Evolutionary conservation across 352 stramenopile species (phyloP).

Genomic region (Phytophthora aleatoria): DNA sequence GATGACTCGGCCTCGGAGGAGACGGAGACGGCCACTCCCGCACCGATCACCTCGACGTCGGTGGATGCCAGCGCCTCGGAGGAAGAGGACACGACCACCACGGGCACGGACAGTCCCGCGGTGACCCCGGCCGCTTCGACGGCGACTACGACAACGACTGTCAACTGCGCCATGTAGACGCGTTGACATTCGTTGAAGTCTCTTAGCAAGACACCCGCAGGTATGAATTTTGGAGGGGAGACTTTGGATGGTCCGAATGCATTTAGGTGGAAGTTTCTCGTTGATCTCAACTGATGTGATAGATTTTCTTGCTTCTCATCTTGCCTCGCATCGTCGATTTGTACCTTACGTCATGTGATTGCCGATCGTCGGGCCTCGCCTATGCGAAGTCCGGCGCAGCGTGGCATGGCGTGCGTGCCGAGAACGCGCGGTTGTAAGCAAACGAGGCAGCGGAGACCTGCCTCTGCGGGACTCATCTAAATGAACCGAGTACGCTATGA

Average conservation of each 20-base stretch:
- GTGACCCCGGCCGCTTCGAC: constrained; percentile 27
- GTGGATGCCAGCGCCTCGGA: constrained; percentile 21
- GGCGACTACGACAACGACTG: constrained; percentile 24
- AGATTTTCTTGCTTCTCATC: constrained; percentile 22
- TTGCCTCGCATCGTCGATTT: constrained; percentile 20
- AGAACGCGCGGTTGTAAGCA: constrained; percentile 25
- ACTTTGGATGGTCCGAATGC: constrained; percentile 19
- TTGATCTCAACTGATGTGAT: constrained; percentile 22
- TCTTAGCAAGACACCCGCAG: not conserved
- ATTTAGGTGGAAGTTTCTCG: constrained; percentile 6
- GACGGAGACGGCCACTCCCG: constrained; percentile 23
- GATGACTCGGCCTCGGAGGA: constrained; percentile 11
- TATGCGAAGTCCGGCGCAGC: constrained; percentile 12
- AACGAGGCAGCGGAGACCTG: constrained; percentile 16
- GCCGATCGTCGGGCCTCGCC: not conserved
- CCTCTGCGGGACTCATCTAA: constrained; percentile 13
- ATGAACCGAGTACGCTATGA: not conserved
- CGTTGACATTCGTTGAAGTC: constrained; percentile 1
- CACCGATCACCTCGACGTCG: constrained; percentile 21
- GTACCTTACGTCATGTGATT: constrained; percentile 3
- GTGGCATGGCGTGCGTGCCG: constrained; percentile 18
- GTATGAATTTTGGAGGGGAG: constrained; percentile 25
- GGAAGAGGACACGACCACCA: constrained; percentile 23
- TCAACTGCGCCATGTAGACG: constrained; percentile 32
- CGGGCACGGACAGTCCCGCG: constrained; percentile 23